phyloP scores from a whole-genome alignment of 2,329 filamentous ascomycete genomes.

The Neoscytalidium dimidiatum region DNA sequence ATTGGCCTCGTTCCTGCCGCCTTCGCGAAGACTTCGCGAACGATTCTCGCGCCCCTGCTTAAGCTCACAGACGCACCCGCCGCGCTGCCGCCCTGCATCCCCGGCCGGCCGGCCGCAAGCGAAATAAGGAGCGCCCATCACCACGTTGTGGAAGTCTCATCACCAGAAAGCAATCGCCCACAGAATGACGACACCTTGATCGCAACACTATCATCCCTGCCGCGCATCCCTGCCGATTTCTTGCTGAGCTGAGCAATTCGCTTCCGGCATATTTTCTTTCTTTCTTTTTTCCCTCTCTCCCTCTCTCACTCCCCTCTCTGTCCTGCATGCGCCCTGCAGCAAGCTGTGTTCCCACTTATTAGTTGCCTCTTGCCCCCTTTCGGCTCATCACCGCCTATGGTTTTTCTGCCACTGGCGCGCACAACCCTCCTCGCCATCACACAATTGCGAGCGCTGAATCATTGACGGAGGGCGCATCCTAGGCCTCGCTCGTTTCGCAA shows the following conservation, averaged over 20 bases:
- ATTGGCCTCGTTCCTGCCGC: conserved; percentile 1
- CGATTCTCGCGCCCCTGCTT: conserved; percentile 3
- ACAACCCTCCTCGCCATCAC: background rate
- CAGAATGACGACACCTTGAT: conserved; percentile 15
- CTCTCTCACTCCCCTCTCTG: no score
- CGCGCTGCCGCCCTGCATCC: conserved; percentile 4
- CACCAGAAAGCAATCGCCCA: background rate
- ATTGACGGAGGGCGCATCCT: background rate
- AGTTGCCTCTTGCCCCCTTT: conserved; percentile 2
- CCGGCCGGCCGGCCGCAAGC: conserved; percentile 15
- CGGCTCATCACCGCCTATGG: background rate
- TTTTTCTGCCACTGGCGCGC: background rate
- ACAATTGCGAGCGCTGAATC: conserved; percentile 2
- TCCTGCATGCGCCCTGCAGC: conserved; percentile 13
- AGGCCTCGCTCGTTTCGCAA: conserved; percentile 10
- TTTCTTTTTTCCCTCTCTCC: background rate
- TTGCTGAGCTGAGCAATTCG: background rate
- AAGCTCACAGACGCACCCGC: background rate
- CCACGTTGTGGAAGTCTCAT: conserved; percentile 4
- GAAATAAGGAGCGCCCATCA: conserved; percentile 15
- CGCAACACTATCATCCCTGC: conserved; percentile 10
- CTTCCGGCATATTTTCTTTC: conserved; percentile 2
- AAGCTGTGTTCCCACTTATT: conserved; percentile 6
- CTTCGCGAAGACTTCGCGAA: conserved; percentile 16
- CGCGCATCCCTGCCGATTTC: conserved; percentile 8